Evolutionary conservation across 768 basidiomycete species (phyloP).

Genomic region (Tubosaeta sp.): DNA sequence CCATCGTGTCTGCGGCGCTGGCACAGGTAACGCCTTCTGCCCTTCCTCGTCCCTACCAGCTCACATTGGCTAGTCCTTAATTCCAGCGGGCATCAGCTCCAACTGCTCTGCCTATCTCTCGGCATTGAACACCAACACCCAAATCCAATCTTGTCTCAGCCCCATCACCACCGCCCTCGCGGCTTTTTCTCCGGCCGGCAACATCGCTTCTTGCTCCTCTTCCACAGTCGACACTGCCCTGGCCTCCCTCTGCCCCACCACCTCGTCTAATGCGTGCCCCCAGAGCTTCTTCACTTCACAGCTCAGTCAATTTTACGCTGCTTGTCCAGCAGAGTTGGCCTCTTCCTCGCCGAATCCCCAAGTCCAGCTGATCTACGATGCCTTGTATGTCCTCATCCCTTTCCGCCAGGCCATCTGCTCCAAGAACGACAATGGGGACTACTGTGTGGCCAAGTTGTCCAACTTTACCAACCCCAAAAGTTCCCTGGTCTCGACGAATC

Average conservation of each 20-base stretch:
- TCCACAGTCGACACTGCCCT: conserved; percentile 50
- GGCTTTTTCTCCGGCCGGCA: conserved; percentile 47
- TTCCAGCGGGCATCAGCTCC: conserved; percentile 62
- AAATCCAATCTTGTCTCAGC: conserved; percentile 56
- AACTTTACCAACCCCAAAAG: conserved; percentile 6
- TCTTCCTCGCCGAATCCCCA: conserved; percentile 34
- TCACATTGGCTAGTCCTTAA: conserved; percentile 33
- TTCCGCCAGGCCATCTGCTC: conserved; percentile 66
- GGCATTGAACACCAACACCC: conserved; percentile 56
- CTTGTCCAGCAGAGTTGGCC: conserved; percentile 71
- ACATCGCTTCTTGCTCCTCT: conserved; percentile 36
- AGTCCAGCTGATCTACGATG: conserved; percentile 72
- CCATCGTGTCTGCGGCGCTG: conserved; percentile 46
- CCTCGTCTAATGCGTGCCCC: conserved; percentile 48
- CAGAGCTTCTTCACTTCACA: conserved; percentile 52
- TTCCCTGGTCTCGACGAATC: neutral
- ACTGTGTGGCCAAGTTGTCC: conserved; percentile 57
- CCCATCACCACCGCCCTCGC: conserved; percentile 56
- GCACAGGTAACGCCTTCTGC: conserved; percentile 38
- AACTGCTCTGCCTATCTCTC: conserved; percentile 57
- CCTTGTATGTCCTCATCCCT: conserved; percentile 68
- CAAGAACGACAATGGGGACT: conserved; percentile 66
- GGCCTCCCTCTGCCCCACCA: conserved; percentile 48
- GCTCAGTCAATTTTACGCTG: conserved; percentile 64
- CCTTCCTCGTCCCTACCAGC: neutral